A percentile compares a stretch with the other conserved stretches of the same genome.
Conservation (phyloP, 2,329 filamentous ascomycete genomes). For the Epichloe glyceriae region DNA sequence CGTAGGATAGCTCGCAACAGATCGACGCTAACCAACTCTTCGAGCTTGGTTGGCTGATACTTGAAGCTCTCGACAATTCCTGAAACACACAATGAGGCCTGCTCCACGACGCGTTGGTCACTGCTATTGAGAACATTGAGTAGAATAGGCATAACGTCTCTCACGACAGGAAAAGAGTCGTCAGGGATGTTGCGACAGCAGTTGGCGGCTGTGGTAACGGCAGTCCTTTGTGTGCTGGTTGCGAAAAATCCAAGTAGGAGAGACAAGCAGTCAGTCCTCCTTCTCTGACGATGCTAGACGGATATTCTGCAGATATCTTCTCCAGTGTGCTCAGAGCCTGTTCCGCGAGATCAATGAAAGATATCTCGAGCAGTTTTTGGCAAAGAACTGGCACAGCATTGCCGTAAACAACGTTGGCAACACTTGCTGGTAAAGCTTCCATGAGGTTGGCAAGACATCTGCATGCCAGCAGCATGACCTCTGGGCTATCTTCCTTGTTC, state of each 20-base stretch:
- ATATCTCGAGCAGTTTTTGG: constrained; percentile 88
- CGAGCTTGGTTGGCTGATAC: constrained; percentile 72
- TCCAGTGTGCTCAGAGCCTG: constrained; percentile 93
- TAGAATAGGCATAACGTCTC: constrained; percentile 92
- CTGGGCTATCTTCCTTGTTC: constrained; percentile 89
- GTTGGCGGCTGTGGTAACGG: constrained; percentile 93
- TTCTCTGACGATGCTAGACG: constrained; percentile 86
- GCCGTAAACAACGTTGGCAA: constrained; percentile 94
- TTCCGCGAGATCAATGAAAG: constrained; percentile 94
- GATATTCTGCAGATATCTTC: constrained; percentile 95
- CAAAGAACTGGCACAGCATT: constrained; percentile 89
- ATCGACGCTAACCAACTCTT: constrained; percentile 82
- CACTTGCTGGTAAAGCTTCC: constrained; percentile 87
- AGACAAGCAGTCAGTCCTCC: constrained; percentile 92
- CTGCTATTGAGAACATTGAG: constrained; percentile 82
- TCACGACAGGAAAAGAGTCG: constrained; percentile 82
- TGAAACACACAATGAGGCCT: constrained; percentile 89
- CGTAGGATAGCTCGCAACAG: constrained; percentile 75
- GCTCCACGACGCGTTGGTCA: constrained; percentile 93
- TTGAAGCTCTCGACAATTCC: constrained; percentile 96
- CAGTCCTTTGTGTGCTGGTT: constrained; percentile 90
- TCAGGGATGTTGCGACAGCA: constrained; percentile 95
- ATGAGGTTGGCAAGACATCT: constrained; percentile 93
- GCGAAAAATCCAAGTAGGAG: constrained; percentile 96
- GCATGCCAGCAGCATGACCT: constrained; percentile 94